Base-by-base conservation (phyloP, 495 filamentous ascomycete species). In the Trichoderma virens region DNA sequence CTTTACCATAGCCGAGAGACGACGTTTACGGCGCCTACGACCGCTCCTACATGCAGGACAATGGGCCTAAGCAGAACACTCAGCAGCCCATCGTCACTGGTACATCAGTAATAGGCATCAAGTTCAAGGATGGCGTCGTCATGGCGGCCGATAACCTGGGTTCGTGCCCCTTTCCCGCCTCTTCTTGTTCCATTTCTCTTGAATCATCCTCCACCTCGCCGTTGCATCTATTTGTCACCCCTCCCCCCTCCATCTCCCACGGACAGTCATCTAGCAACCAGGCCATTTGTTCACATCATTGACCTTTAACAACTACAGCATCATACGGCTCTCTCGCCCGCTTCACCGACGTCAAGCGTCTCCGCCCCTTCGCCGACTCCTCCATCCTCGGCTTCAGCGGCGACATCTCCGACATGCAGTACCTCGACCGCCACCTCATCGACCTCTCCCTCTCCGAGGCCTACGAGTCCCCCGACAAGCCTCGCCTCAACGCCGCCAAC, bases 381-480 rank as follows among this genome's bases (percentile, higher is more conserved):
- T 87, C 89, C 31, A 77, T 97, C 64, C 76, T 98, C 72, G 89
- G 91, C 66, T 93, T 96, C 80, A 88, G 92, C 75, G 90, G 95
- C 76, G 89, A 98, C 79, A 90, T 98, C 62, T 93, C 89, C 65
- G 94, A 98, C 80, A 98, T 98, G 94, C 94, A 98, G 79, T 91
- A 92, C 77, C 86, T 98, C 28, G 89, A 96, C 82, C 90, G 94
- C 62, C 84, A 95, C 65, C 86, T 98, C 65, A 86, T 83, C 70
- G 87, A 90, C 63, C 88, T 98, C 68, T 85, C 88, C 73, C 91
- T 93, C 80, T 82, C 88, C 73, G 94, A 98, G 79, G 90, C 91
- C 65, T 97, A 98, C 79, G 83, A 82, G 62, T 74, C 77, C 63
- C 68, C 70, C 65, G 66, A 74, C 61, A 70, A 62, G 82, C 82